A percentile compares a stretch with the other conserved stretches of the same genome.
These are phyloP conservation scores for Haplosporangium sp. DNA, from an alignment of 371 early-diverging fungal genomes.

Conservation along the genomic window DNA sequence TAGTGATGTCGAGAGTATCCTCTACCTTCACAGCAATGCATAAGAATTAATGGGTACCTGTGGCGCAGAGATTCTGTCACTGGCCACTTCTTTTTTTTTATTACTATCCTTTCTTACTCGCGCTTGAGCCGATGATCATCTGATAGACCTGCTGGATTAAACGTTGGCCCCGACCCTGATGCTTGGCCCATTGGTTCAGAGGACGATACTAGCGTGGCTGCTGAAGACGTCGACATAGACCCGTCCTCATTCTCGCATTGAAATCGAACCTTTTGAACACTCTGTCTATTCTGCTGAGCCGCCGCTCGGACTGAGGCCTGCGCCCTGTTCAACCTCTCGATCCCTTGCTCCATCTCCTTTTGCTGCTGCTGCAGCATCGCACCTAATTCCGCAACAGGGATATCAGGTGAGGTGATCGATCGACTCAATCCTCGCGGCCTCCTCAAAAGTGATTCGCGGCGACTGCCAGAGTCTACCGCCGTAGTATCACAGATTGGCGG, in stretches of 20 bases:
- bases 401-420: conserved; percentile 45
- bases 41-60: too few species aligned
- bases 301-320: conserved; percentile 39
- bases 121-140: too few species aligned
- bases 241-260: conserved; percentile 9
- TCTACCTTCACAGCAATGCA: too few species aligned
- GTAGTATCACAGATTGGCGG: conserved; percentile 30
- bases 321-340: conserved; percentile 40
- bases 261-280: conserved; percentile 32
- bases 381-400: conserved; percentile 48
- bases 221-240: background rate
- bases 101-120: too few species aligned
- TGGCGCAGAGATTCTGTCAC: too few species aligned
- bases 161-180: background rate
- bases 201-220: background rate
- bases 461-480: conserved; percentile 22
- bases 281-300: conserved; percentile 28
- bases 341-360: conserved; percentile 44
- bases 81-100: too few species aligned
- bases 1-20: too few species aligned
- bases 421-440: conserved; percentile 43
- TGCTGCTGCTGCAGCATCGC: conserved; percentile 45
- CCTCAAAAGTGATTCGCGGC: conserved; percentile 30
- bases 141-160: background rate
- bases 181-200: background rate